These are phyloP conservation scores for Lachancea waltii DNA, from an alignment of 805 yeast species.

Conservation along the genomic window DNA sequence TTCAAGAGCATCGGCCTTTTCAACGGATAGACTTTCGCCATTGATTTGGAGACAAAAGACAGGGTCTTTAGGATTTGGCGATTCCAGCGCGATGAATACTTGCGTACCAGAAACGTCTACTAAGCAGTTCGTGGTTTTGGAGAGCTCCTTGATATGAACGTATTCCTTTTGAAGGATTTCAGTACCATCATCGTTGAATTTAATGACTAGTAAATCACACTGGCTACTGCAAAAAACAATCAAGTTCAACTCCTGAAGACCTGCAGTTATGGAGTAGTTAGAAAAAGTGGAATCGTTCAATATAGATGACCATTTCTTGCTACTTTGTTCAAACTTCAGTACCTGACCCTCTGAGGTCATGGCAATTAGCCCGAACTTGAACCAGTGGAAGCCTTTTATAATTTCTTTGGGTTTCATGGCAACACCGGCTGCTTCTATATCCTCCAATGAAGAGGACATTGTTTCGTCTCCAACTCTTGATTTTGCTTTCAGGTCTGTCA, in stretches of 20 bases:
- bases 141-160: constrained; percentile 26
- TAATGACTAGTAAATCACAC: constrained; percentile 41
- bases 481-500: constrained; percentile 45
- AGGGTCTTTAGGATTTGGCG: constrained; percentile 60
- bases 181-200: constrained; percentile 35
- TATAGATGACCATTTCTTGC: constrained; percentile 28
- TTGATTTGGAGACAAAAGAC: constrained; percentile 39
- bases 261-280: constrained; percentile 40
- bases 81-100: constrained; percentile 45
- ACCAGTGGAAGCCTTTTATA: constrained; percentile 53
- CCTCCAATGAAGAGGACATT: constrained; percentile 25
- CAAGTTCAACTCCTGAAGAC: constrained; percentile 33
- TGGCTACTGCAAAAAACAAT: constrained; percentile 32
- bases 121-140: constrained; percentile 48
- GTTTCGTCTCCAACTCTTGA: constrained; percentile 30
- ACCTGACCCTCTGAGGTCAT: constrained; percentile 58
- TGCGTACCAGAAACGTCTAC: constrained; percentile 24
- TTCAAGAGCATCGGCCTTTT: constrained; percentile 18
- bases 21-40: constrained; percentile 23
- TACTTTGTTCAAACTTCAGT: constrained; percentile 24
- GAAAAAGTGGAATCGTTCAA: constrained; percentile 24
- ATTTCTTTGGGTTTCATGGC: constrained; percentile 43
- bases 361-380: constrained; percentile 40
- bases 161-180: constrained; percentile 17
- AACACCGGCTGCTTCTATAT: constrained; percentile 31